phyloP scores from a whole-genome alignment of 176 grass and related monocot genomes.

The Eleusine indica region DNA sequence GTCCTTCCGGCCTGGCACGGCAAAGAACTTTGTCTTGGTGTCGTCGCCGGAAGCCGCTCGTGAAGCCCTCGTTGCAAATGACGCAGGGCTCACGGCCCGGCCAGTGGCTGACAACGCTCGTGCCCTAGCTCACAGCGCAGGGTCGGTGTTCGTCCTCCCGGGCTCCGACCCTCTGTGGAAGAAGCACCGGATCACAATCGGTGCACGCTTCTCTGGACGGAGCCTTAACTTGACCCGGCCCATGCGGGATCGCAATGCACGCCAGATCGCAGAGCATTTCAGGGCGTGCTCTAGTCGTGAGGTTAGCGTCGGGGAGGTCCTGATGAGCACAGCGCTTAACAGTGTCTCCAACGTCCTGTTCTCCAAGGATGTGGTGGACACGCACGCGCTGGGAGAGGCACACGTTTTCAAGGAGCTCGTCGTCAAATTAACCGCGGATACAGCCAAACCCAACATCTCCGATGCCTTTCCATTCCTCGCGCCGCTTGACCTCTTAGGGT shows the following conservation, averaged over 20 bases:
- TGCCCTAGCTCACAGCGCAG: neutral
- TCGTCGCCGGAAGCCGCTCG: conserved; percentile 5
- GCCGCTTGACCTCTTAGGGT: conserved; percentile 26
- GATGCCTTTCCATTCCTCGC: conserved; percentile 40
- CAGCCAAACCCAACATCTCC: conserved; percentile 14
- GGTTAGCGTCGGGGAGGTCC: neutral
- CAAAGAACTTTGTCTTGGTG: conserved; percentile 18
- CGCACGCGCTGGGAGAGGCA: neutral
- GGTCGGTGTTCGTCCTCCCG: conserved; percentile 27
- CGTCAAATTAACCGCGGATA: neutral
- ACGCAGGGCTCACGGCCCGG: neutral
- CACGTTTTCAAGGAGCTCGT: conserved; percentile 20
- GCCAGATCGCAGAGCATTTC: conserved; percentile 5
- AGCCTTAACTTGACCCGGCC: conserved; percentile 2
- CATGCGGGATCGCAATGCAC: conserved; percentile 29
- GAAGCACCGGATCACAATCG: neutral
- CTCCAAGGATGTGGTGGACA: conserved; percentile 28
- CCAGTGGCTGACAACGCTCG: conserved; percentile 4
- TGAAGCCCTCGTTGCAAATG: conserved; percentile 19
- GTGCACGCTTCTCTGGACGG: neutral
- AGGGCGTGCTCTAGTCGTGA: neutral
- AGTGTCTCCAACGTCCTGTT: conserved; percentile 40
- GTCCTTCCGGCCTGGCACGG: conserved; percentile 19
- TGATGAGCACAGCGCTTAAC: conserved; percentile 21
- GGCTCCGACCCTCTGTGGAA: conserved; percentile 27